Base-by-base conservation (phyloP, 805 yeast genomes). In the Starmerella sirachaensis region DNA sequence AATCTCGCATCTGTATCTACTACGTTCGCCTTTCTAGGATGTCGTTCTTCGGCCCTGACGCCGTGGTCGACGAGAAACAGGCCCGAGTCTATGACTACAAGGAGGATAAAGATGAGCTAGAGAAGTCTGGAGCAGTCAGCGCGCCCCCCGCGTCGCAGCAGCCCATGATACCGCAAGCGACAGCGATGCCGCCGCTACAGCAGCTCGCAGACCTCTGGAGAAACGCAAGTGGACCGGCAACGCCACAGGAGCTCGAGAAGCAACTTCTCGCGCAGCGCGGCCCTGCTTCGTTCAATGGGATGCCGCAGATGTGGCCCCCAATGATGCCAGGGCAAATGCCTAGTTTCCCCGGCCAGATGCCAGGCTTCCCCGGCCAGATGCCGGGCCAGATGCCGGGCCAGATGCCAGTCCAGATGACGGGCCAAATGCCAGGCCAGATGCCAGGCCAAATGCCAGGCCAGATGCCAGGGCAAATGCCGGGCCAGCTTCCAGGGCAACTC, bases 31-130 rank as follows among this genome's bases (percentile, higher is more conserved):
- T n/a, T n/a, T n/a, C n/a, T n/a, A n/a, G n/a, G n/a, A 46, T 46
- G 48, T 46, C 49, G 19, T 47, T 37, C 34, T 43, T 46, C 26
- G 46, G 46, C 17, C 48, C 45, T 12, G 36, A 43, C 29, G 50
- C 48, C 31, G 46, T 43, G 28, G 35, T 46, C 27, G 49, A 47
- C 45, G 50, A 48, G 30, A 36, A 32, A 14, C 35, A 46, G 33
- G 35, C 39, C 18, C 44, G 34, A 12, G 50, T 47, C 11, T 46
- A 40, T 31, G 49, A 46, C 42, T 45, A 41, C 31, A 25, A 43
- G 21, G 36, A 46, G 19, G 46, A 46, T 30, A 23, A 41, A 7
- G 45, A 31, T 11, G 48, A 40, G 37, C 49, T 46, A 16, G 50
- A 46, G 23, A 30, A 33, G 17, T 24, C 25, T 18, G 17, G 37